These are phyloP conservation scores for Ustanciosporium gigantosporum DNA, from an alignment of 1,284 basidiomycete genomes.

Conservation along the genomic window DNA sequence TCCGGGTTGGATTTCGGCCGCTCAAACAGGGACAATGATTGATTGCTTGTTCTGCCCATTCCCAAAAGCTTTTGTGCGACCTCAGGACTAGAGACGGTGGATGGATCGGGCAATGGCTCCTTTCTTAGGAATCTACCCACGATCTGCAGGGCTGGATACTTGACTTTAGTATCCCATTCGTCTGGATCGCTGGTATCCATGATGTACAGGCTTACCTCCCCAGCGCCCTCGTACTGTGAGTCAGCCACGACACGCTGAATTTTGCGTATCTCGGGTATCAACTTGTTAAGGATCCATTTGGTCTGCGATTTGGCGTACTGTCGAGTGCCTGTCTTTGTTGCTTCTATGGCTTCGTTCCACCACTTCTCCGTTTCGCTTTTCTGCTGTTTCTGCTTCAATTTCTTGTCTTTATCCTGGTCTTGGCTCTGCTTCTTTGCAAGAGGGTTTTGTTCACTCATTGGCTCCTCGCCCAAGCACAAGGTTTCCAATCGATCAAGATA, in stretches of 20 bases:
- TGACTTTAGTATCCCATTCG: constrained; percentile 66
- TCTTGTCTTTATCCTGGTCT: neutral
- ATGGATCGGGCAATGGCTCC: constrained; percentile 68
- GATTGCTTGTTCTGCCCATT: too few relatives aligned
- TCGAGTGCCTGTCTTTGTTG: constrained; percentile 83
- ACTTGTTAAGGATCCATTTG: constrained; percentile 88
- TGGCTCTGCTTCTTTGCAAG: too few relatives aligned
- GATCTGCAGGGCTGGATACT: constrained; percentile 44
- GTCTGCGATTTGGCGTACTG: constrained; percentile 91
- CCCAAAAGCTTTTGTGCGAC: constrained; percentile 68
- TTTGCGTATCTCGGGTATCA: constrained; percentile 72
- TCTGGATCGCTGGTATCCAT: constrained; percentile 71
- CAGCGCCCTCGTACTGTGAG: constrained; percentile 6
- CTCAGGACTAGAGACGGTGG: constrained; percentile 66
- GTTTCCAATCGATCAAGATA: constrained; percentile 65
- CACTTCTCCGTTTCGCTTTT: constrained; percentile 36
- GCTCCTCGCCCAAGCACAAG: neutral
- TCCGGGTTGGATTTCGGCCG: neutral
- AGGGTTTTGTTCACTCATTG: neutral
- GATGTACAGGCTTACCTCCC: constrained; percentile 64
- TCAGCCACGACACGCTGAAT: constrained; percentile 6
- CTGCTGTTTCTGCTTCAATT: neutral
- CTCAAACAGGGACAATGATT: too few relatives aligned
- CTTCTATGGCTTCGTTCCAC: constrained; percentile 71
- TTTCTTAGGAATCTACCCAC: constrained; percentile 66